A percentile compares a stretch with the other conserved stretches of the same genome.
Evolutionary conservation across 495 filamentous ascomycete species (phyloP).

Genomic region (Neurospora cerealis): DNA sequence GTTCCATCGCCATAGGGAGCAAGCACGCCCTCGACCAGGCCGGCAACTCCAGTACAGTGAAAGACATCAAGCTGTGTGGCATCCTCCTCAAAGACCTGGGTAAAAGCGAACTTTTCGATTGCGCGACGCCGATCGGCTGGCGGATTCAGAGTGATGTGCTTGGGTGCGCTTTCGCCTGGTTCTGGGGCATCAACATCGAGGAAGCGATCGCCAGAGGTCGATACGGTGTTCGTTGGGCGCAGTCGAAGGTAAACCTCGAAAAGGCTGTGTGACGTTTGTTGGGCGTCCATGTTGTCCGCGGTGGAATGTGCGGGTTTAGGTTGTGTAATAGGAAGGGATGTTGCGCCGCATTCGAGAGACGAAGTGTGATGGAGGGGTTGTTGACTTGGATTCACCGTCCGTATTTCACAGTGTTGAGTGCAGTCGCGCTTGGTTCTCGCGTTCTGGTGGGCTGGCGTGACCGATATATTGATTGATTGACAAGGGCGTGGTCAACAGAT

Average conservation of each 20-base stretch:
- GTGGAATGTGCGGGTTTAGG: neutral
- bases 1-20: conserved; percentile 60
- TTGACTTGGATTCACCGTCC: neutral
- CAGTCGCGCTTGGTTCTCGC: neutral
- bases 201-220: conserved; percentile 51
- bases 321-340: neutral
- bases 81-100: conserved; percentile 81
- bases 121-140: conserved; percentile 76
- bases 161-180: conserved; percentile 42
- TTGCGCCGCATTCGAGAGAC: neutral
- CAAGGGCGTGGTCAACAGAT: neutral
- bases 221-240: conserved; percentile 41
- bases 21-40: conserved; percentile 69
- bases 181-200: conserved; percentile 60
- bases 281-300: neutral
- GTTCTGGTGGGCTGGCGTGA: neutral
- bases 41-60: conserved; percentile 65
- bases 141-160: conserved; percentile 80
- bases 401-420: neutral
- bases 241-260: conserved; percentile 92
- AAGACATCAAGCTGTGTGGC: conserved; percentile 81
- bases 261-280: conserved; percentile 34
- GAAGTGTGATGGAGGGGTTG: neutral
- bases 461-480: neutral
- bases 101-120: conserved; percentile 90